Evolutionary conservation across 257 asterid species (phyloP).

Genomic region (Avicennia marina): DNA sequence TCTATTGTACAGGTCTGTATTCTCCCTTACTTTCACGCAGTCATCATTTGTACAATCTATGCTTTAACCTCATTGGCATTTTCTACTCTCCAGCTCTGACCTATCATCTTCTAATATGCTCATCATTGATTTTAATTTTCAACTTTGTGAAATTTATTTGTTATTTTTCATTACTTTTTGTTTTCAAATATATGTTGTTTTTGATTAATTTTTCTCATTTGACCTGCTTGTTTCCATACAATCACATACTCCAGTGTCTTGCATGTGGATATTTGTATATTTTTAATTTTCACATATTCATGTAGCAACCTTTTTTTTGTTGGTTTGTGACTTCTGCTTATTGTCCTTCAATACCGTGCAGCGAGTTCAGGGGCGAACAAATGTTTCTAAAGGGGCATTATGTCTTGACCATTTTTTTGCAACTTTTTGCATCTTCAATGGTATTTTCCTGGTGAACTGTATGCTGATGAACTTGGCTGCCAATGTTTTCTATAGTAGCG

Average conservation of each 20-base stretch:
- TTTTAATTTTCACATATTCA: no score
- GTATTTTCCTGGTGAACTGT: constrained; percentile 72
- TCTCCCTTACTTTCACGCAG: constrained; percentile 14
- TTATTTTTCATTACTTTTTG: no score
- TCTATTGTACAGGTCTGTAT: constrained; percentile 77
- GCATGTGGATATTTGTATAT: no score
- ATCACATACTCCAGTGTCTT: no score
- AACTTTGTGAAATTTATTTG: no score
- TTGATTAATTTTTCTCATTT: no score
- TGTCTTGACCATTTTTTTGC: constrained; percentile 88
- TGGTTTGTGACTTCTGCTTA: background rate
- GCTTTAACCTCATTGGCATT: background rate
- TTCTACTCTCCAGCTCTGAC: no score
- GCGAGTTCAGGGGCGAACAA: constrained; percentile 47
- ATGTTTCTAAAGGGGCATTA: constrained; percentile 45
- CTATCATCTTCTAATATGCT: background rate
- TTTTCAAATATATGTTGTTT: no score
- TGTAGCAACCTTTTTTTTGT: no score
- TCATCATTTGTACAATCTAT: background rate
- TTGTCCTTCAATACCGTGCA: constrained; percentile 31
- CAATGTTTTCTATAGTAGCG: constrained; percentile 55
- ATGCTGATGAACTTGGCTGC: constrained; percentile 70
- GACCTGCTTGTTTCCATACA: no score
- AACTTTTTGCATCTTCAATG: constrained; percentile 69
- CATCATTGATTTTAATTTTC: no score